Conservation (phyloP, 352 stramenopile species). For the Peronospora destructor region DNA sequence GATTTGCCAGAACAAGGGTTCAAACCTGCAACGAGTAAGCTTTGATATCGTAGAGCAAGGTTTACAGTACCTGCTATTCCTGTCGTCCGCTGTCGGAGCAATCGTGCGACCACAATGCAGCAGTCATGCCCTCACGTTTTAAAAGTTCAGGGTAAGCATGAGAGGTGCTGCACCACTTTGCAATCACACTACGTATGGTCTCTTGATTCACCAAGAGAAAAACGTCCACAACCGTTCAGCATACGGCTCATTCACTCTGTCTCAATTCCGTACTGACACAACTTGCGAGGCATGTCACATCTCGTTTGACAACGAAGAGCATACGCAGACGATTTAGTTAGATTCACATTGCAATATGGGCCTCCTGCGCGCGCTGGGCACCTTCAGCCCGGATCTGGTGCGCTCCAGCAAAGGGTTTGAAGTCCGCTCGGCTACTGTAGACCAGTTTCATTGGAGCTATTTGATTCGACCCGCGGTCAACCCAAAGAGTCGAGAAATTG, state of each 20-base stretch:
- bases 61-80: neutral
- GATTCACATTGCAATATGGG: constrained; percentile 7
- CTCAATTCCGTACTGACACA: constrained; percentile 7
- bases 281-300: constrained; percentile 16
- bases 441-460: constrained; percentile 66
- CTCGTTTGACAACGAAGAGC: constrained; percentile 9
- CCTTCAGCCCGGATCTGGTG: constrained; percentile 30
- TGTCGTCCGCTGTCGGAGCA: constrained; percentile 11
- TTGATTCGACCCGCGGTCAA: constrained; percentile 31
- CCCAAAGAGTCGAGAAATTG: constrained; percentile 31
- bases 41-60: no score
- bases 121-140: constrained; percentile 6
- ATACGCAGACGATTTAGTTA: neutral
- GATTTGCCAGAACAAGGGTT: no score
- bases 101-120: constrained; percentile 8
- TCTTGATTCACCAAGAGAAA: neutral
- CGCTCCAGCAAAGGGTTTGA: constrained; percentile 44
- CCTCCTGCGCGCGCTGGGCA: constrained; percentile 15
- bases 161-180: constrained; percentile 12
- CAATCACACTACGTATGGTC: constrained; percentile 10
- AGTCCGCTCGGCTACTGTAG: constrained; percentile 24
- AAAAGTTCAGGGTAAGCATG: neutral
- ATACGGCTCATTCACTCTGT: constrained; percentile 15
- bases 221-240: constrained; percentile 9
- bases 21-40: no score